These are phyloP conservation scores for Paecilomyces sp. DNA, from an alignment of 2,329 filamentous ascomycete genomes.

Conservation along the genomic window DNA sequence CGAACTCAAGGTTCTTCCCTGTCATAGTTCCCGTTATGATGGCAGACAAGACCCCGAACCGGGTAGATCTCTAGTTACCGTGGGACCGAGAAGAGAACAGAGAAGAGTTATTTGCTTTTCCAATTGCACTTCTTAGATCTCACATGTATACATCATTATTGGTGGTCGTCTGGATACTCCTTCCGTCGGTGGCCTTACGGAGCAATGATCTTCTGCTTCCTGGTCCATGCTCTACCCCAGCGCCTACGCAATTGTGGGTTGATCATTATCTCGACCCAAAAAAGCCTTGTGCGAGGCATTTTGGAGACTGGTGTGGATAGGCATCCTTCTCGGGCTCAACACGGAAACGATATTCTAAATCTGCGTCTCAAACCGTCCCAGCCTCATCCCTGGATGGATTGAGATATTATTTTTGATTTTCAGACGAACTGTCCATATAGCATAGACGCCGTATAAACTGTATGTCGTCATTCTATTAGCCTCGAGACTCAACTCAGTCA, in stretches of 20 bases:
- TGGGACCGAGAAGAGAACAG: too few relatives aligned
- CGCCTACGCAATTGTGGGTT: background rate
- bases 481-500: background rate
- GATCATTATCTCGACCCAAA: background rate
- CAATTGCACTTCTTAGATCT: background rate
- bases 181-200: background rate
- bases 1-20: background rate
- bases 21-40: background rate
- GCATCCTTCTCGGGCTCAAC: background rate
- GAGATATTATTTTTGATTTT: too few relatives aligned
- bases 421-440: background rate
- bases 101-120: background rate
- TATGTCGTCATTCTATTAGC: background rate
- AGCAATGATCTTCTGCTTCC: background rate
- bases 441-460: background rate
- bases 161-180: background rate
- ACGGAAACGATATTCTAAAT: background rate
- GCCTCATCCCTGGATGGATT: background rate
- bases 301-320: background rate
- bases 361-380: background rate
- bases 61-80: background rate
- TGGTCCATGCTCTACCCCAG: background rate
- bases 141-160: background rate
- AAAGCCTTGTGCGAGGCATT: background rate
- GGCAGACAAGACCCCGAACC: background rate